Conservation (phyloP, 352 stramenopile genomes). For the Phytopythium delawarense region DNA sequence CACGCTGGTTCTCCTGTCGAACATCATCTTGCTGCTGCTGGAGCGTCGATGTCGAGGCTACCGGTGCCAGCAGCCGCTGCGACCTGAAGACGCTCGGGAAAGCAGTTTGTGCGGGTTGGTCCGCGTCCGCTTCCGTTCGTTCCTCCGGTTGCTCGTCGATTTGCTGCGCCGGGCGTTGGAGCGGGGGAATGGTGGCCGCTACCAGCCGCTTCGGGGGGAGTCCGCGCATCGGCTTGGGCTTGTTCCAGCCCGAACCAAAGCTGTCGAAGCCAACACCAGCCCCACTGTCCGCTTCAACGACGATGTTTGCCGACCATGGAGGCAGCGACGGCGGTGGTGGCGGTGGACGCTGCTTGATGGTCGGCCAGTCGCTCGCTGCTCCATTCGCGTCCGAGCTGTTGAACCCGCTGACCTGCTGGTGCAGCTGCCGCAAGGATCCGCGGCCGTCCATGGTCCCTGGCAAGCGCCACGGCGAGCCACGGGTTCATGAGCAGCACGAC, state of each 20-base stretch:
- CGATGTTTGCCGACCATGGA: conserved; percentile 27
- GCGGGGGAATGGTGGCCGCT: conserved; percentile 2
- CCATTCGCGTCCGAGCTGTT: conserved; percentile 5
- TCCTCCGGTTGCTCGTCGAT: conserved; percentile 13
- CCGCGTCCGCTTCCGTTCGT: background rate
- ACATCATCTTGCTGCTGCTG: background rate
- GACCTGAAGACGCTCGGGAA: background rate
- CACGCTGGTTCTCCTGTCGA: background rate
- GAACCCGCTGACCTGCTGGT: conserved; percentile 32
- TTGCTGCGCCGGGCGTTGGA: conserved; percentile 8
- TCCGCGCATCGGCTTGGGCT: background rate
- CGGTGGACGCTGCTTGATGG: conserved; percentile 23
- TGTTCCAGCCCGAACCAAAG: background rate
- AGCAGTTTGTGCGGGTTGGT: background rate
- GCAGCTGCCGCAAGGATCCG: conserved; percentile 39
- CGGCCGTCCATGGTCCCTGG: conserved; percentile 29
- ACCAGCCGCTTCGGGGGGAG: conserved; percentile 4
- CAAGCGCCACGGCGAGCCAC: background rate
- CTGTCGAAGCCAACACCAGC: background rate
- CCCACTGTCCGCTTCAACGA: background rate
- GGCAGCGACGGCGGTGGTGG: conserved; percentile 46
- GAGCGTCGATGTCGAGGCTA: background rate
- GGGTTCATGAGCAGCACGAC: background rate
- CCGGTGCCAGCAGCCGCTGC: background rate
- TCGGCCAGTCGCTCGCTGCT: conserved; percentile 13